Conservation (phyloP, 2,329 filamentous ascomycete genomes). For the Penicillium fuscoglaucum region DNA sequence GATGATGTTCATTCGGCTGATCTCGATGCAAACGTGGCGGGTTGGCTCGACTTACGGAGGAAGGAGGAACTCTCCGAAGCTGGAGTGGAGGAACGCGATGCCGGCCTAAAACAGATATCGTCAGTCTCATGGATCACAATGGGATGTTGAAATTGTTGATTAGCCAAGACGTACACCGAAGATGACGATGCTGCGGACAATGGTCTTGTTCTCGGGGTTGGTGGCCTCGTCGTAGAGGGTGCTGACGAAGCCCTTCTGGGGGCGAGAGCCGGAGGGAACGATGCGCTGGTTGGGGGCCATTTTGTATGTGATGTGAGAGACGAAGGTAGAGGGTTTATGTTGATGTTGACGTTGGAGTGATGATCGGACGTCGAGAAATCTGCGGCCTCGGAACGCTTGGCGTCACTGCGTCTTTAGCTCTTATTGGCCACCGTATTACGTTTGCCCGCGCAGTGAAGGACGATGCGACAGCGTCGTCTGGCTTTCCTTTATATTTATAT, state of each 20-base stretch:
- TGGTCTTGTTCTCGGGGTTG: conserved; percentile 66
- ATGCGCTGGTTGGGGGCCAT: conserved; percentile 67
- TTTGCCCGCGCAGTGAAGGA: conserved; percentile 19
- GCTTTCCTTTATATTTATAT: neutral
- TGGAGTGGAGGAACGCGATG: conserved; percentile 66
- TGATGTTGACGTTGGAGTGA: conserved; percentile 10
- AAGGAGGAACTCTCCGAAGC: conserved; percentile 66
- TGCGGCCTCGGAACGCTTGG: conserved; percentile 31
- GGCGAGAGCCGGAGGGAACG: conserved; percentile 51
- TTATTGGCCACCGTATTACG: conserved; percentile 18
- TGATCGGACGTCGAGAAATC: conserved; percentile 33
- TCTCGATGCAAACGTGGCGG: conserved; percentile 23
- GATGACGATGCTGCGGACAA: conserved; percentile 66
- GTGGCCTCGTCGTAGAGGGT: conserved; percentile 64
- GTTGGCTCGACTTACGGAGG: conserved; percentile 52
- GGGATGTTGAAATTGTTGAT: neutral
- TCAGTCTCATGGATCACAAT: conserved; percentile 15
- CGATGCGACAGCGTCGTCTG: conserved; percentile 6
- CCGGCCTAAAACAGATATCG: conserved; percentile 53
- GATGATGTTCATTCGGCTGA: neutral
- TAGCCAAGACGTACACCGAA: conserved; percentile 60
- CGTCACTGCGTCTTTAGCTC: conserved; percentile 37
- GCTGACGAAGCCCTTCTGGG: conserved; percentile 54
- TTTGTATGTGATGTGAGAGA: conserved; percentile 21
- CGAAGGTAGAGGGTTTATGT: conserved; percentile 3